Evolutionary conservation across 176 grass and related monocot species (phyloP).

Genomic region (Eleusine indica): DNA sequence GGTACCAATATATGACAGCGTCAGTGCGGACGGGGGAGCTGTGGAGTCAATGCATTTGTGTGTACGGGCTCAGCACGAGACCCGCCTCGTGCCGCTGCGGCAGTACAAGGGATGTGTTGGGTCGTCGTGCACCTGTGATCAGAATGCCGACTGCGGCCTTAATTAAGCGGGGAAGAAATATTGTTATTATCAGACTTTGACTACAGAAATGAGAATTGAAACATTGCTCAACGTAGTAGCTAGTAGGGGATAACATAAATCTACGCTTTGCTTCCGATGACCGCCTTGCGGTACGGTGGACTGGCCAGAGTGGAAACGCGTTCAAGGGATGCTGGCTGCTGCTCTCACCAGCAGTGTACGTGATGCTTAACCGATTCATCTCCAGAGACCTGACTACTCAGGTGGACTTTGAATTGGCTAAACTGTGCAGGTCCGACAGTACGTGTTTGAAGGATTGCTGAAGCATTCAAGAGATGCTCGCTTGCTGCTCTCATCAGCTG

Average conservation of each 20-base stretch:
- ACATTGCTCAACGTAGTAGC: not conserved
- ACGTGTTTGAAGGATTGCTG: not conserved
- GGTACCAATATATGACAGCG: too few species aligned
- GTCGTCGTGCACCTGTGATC: not conserved
- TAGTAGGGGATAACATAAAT: not conserved
- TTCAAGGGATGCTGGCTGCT: slow-evolving; percentile 20
- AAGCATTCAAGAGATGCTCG: too few species aligned
- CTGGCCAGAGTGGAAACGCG: not conserved
- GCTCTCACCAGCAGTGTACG: not conserved
- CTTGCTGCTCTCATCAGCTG: too few species aligned
- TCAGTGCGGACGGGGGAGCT: not conserved
- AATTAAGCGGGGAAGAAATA: not conserved
- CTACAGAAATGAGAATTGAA: not conserved
- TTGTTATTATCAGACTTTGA: slow-evolving; percentile 28
- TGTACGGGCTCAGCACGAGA: not conserved
- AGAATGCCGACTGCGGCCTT: not conserved
- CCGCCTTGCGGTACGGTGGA: not conserved
- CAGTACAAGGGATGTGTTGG: slow-evolving; percentile 21
- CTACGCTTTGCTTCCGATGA: not conserved
- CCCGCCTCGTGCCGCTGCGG: not conserved
- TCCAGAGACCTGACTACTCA: not conserved
- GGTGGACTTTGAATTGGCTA: slow-evolving; percentile 4
- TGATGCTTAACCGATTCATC: not conserved
- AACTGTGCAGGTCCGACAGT: not conserved
- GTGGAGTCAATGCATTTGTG: slow-evolving; percentile 3